Evolutionary conservation across 768 basidiomycete genomes (phyloP).

Genomic region (Trametes cingulata): DNA sequence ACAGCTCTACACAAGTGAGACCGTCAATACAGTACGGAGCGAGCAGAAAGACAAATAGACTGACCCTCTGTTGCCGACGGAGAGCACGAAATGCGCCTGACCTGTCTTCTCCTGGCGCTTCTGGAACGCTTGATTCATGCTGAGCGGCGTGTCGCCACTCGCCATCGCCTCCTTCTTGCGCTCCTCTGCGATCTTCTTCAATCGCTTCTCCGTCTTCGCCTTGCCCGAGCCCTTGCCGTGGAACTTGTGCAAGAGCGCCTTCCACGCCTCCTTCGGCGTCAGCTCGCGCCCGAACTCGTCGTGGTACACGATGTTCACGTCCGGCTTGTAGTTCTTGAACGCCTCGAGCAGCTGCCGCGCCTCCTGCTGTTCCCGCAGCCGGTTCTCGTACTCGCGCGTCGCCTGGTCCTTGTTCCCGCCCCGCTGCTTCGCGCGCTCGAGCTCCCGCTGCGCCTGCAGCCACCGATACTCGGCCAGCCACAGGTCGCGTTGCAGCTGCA

Average conservation of each 20-base stretch:
- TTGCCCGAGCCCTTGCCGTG: constrained; percentile 97
- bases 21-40: constrained; percentile 18
- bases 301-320: constrained; percentile 93
- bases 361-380: constrained; percentile 88
- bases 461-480: constrained; percentile 89
- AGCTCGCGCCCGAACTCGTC: constrained; percentile 91
- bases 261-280: constrained; percentile 97
- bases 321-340: constrained; percentile 95
- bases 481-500: constrained; percentile 81
- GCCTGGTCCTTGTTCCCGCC: constrained; percentile 90
- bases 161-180: constrained; percentile 92
- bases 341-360: constrained; percentile 76
- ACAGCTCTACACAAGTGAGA: constrained; percentile 58
- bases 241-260: constrained; percentile 95
- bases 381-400: constrained; percentile 92
- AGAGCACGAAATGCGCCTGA: constrained; percentile 94
- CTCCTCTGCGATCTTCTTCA: constrained; percentile 98
- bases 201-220: constrained; percentile 94
- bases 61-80: constrained; percentile 90
- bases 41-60: constrained; percentile 29
- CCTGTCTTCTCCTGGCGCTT: constrained; percentile 91
- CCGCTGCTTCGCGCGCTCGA: constrained; percentile 73
- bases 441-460: constrained; percentile 73
- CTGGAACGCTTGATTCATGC: constrained; percentile 94
- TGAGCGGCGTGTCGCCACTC: constrained; percentile 92